A percentile compares a stretch with the other conserved stretches of the same genome.
Evolutionary conservation across 2,329 filamentous ascomycete genomes (phyloP).

Genomic region (Thielaviopsis ethacetica): DNA sequence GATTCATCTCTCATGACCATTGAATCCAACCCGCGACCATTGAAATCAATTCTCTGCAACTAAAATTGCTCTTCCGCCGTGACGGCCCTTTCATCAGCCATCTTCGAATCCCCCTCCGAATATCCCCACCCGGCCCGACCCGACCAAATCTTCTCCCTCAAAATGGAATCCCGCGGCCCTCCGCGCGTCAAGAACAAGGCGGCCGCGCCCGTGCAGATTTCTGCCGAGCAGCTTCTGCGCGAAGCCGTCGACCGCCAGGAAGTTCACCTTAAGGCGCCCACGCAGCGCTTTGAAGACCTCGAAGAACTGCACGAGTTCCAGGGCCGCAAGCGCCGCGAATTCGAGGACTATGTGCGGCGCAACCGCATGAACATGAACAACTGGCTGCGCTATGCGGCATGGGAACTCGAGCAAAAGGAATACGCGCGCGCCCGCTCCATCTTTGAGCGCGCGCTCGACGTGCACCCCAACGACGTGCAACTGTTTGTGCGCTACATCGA

Average conservation of each 20-base stretch:
- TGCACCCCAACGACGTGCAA: conserved; percentile 70
- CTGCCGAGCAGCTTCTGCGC: conserved; percentile 88
- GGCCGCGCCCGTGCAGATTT: conserved; percentile 77
- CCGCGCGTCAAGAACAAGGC: conserved; percentile 99
- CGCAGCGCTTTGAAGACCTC: conserved; percentile 86
- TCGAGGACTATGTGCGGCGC: conserved; percentile 92
- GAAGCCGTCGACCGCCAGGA: conserved; percentile 97
- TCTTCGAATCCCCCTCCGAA: neutral
- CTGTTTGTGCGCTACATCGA: conserved; percentile 92
- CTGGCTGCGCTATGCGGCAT: conserved; percentile 94
- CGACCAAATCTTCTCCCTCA: conserved; percentile 16
- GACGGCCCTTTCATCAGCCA: neutral
- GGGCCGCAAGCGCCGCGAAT: conserved; percentile 87
- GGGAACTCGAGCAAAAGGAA: conserved; percentile 97
- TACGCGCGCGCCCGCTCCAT: conserved; percentile 80
- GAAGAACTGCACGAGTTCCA: conserved; percentile 98
- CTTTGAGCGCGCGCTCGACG: conserved; percentile 88
- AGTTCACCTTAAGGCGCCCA: conserved; percentile 70
- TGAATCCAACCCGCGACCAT: neutral
- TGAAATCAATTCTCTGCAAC: neutral
- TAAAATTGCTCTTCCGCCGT: neutral
- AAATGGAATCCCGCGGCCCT: conserved; percentile 83
- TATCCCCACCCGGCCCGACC: neutral
- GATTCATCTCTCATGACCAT: neutral
- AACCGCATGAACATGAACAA: conserved; percentile 96